Evolutionary conservation across 768 basidiomycete genomes (phyloP).

Genomic region (Auricularia sp.): DNA sequence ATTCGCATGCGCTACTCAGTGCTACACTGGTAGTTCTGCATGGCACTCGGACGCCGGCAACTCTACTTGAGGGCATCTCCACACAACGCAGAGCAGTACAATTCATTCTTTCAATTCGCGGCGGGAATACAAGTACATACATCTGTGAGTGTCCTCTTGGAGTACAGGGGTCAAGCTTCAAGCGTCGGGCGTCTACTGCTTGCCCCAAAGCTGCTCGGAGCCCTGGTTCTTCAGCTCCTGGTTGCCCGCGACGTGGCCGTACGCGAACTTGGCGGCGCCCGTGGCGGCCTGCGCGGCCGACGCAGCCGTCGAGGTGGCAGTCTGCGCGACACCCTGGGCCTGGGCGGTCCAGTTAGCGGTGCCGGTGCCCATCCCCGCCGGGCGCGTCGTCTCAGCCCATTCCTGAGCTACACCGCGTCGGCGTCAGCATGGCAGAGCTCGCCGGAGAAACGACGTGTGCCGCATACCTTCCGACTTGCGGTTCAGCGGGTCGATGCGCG

Average conservation of each 20-base stretch:
- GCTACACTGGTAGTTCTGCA: too few relatives aligned
- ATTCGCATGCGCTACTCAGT: too few relatives aligned
- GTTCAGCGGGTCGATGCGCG: neutral
- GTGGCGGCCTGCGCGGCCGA: neutral
- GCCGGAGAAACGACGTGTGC: neutral
- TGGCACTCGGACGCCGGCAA: too few relatives aligned
- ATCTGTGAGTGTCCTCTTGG: neutral
- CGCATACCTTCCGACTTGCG: neutral
- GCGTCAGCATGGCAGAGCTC: neutral
- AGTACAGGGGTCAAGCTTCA: neutral
- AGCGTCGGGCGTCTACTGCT: neutral
- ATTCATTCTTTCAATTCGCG: neutral
- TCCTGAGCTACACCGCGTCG: neutral
- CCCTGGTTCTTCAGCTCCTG: neutral
- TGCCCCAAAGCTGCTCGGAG: neutral
- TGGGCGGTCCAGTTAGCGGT: neutral
- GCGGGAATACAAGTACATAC: neutral
- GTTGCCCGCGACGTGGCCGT: neutral
- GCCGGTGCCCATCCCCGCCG: neutral
- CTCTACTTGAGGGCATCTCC: too few relatives aligned
- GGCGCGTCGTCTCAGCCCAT: neutral
- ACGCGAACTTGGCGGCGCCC: neutral
- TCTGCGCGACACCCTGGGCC: neutral
- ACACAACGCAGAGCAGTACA: neutral
- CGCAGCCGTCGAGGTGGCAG: neutral